Conservation (phyloP, 192 early-diverging fungal genomes). For the Linnemannia schmuckeri region DNA sequence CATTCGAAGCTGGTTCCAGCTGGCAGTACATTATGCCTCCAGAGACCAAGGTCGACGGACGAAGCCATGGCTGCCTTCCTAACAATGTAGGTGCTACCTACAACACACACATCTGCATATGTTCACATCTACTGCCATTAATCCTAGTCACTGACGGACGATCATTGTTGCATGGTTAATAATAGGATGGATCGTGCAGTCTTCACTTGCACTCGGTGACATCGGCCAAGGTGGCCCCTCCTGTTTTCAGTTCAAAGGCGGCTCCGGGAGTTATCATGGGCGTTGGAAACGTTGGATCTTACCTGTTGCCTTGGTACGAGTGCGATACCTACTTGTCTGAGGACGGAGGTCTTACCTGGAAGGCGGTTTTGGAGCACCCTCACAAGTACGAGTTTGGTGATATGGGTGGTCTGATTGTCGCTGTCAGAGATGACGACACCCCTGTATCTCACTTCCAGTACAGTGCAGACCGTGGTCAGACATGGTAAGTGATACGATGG, state of each 20-base stretch:
- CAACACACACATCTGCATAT: not conserved
- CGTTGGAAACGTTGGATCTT: constrained; percentile 87
- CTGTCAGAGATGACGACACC: constrained; percentile 71
- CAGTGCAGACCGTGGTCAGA: constrained; percentile 83
- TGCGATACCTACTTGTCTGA: constrained; percentile 90
- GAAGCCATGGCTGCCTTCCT: constrained; percentile 66
- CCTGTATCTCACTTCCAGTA: constrained; percentile 73
- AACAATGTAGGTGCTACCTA: constrained; percentile 31
- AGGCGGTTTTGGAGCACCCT: constrained; percentile 71
- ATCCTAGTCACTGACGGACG: not conserved
- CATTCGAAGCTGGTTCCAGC: constrained; percentile 87
- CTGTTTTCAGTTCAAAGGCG: constrained; percentile 77
- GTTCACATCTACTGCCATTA: not conserved
- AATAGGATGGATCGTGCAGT: constrained; percentile 71
- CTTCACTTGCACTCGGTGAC: constrained; percentile 93
- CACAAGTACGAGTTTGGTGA: constrained; percentile 91
- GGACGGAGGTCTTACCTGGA: constrained; percentile 89
- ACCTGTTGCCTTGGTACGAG: constrained; percentile 76
- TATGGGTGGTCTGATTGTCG: constrained; percentile 81
- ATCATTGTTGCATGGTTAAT: not conserved
- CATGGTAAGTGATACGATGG: constrained; percentile 66
- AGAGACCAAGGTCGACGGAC: constrained; percentile 65
- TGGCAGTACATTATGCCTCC: constrained; percentile 85
- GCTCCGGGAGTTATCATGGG: constrained; percentile 92
- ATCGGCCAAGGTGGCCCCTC: constrained; percentile 71